Conservation (phyloP, 1,139 yeast genomes). For the Debaryomyces udenii region DNA sequence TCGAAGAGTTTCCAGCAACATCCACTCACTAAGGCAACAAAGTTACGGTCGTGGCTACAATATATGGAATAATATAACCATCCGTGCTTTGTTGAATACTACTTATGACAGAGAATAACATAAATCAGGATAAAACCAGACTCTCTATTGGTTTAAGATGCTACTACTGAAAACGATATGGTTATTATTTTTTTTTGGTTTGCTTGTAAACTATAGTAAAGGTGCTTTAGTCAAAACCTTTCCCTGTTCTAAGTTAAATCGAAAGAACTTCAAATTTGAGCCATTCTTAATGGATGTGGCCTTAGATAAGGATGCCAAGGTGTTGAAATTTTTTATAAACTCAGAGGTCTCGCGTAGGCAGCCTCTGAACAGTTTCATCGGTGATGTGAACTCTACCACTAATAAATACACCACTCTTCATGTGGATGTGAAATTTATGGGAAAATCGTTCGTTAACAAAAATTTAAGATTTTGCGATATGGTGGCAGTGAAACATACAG, state of each 20-base stretch:
- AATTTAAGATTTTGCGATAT: slow-evolving; percentile 51
- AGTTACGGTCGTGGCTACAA: too few species aligned
- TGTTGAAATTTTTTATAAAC: slow-evolving; percentile 43
- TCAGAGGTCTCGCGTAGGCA: slow-evolving; percentile 30
- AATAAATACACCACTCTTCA: slow-evolving; percentile 53
- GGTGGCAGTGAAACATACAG: slow-evolving; percentile 43
- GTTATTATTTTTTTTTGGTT: slow-evolving; percentile 1
- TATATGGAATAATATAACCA: too few species aligned
- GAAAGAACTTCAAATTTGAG: slow-evolving; percentile 20
- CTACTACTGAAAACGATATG: background rate
- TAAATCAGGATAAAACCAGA: background rate
- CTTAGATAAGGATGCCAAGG: slow-evolving; percentile 34
- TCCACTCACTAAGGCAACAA: too few species aligned
- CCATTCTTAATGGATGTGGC: slow-evolving; percentile 47
- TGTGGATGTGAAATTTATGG: slow-evolving; percentile 49
- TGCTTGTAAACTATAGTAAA: slow-evolving; percentile 9
- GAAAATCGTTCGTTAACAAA: slow-evolving; percentile 41
- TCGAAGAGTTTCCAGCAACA: too few species aligned
- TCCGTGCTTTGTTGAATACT: too few species aligned
- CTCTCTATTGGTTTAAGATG: background rate
- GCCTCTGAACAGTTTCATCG: slow-evolving; percentile 25
- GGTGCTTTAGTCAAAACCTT: slow-evolving; percentile 26
- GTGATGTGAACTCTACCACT: slow-evolving; percentile 48
- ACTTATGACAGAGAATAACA: background rate
- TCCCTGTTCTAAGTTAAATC: slow-evolving; percentile 16